Evolutionary conservation across 306 rosid species (phyloP), one percentile per base, ranked within the genome.

Genomic region (Dryas alaskensis): DNA sequence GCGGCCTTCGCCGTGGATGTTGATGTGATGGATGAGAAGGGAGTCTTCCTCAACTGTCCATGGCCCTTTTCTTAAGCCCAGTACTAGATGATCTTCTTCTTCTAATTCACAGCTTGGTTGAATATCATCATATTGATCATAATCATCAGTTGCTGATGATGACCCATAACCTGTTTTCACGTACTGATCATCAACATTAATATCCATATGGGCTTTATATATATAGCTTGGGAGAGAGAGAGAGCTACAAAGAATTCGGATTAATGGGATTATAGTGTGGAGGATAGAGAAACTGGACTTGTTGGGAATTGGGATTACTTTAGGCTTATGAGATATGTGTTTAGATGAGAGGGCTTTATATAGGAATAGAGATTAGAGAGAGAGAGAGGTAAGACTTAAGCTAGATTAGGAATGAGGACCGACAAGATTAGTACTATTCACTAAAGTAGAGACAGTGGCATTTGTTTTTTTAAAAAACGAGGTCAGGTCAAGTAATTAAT

Each of bases 11-110:
- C 87, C 85, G 65, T 84, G 87, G 43, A 14, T 42, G 60, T 57
- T 51, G 63, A 84, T 40, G 43, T 74, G 78, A 50, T 80, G 49
- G 74, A 44, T 59, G 39, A 84, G 83, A 61, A 78, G 3, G 5
- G 76, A 47, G 68, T 84, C 87, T 58, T 84, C 87, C 42, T 81
- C 87, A 47, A 49, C 78, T 12, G 83, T 84, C 87, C 87, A 84
- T 1, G 87, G 80, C 8, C 87, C 87, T 78, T 81, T 84, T 65
- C 79, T 72, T 10, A 80, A 17, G 12, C 57, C 84, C 52, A 31
- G 22, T 22, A 22, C 22, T 22, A 0, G 22, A 22, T 22, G 22
- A 22, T 22, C 40, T 40, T 39, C 66, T 70, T 68, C 69, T 44
- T 19, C 60, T 54, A 22, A 13, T 7, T 42, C 48, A 40, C 11